These are phyloP conservation scores for Quercus lobata DNA, from an alignment of 331 rosid genomes.

Conservation along the genomic window DNA sequence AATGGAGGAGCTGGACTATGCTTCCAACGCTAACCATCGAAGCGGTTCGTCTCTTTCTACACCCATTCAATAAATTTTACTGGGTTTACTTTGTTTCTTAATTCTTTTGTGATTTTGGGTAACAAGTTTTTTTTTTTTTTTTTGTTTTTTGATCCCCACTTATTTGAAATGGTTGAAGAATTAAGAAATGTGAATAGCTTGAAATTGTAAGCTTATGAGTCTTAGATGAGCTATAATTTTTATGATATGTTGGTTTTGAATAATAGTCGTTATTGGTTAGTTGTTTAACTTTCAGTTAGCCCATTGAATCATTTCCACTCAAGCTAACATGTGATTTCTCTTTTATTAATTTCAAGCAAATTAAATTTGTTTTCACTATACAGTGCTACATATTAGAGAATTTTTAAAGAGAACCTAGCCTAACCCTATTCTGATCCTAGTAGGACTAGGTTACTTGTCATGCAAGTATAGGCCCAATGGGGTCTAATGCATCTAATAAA, in stretches of 20 bases:
- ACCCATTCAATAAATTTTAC: not conserved
- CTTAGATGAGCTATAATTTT: not conserved
- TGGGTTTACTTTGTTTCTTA: not conserved
- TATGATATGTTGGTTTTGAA: not conserved
- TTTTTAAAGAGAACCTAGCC: too few relatives aligned
- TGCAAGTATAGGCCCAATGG: too few relatives aligned
- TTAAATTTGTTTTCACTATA: too few relatives aligned
- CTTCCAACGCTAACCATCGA: conserved; percentile 48
- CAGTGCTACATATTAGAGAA: too few relatives aligned
- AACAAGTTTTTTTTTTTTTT: not conserved
- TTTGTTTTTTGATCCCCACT: not conserved
- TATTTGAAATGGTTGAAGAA: not conserved
- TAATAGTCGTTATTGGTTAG: not conserved
- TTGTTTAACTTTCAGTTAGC: not conserved
- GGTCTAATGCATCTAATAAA: too few relatives aligned
- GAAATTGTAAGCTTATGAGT: not conserved
- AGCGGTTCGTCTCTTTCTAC: conserved; percentile 54
- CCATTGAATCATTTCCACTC: not conserved
- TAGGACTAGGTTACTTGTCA: too few relatives aligned
- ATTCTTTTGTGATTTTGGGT: not conserved
- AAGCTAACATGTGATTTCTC: not conserved
- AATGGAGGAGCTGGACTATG: conserved; percentile 59
- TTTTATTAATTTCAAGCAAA: not conserved
- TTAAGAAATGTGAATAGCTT: not conserved
- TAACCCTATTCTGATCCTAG: too few relatives aligned